A percentile compares a stretch with the other conserved stretches of the same genome.
phyloP scores from a whole-genome alignment of 768 basidiomycete genomes.

The Sistotremastrum suecicum region DNA sequence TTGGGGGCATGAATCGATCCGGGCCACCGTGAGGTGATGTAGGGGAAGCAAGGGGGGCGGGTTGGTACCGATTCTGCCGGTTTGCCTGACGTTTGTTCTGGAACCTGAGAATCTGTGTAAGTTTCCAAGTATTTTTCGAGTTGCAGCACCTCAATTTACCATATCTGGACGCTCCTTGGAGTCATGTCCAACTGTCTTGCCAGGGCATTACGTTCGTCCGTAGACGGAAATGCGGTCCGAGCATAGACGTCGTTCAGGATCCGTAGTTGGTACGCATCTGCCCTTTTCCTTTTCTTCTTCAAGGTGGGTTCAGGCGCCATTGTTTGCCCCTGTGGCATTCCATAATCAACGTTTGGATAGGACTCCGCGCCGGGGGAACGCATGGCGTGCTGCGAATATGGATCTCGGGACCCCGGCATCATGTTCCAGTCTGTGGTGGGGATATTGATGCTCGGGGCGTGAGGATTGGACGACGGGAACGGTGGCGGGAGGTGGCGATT shows the following conservation, averaged over 20 bases:
- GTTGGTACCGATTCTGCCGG: conserved; percentile 63
- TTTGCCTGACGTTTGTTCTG: conserved; percentile 79
- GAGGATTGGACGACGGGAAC: not conserved
- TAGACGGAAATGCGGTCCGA: conserved; percentile 78
- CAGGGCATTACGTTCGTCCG: conserved; percentile 67
- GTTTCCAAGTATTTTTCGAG: conserved; percentile 9
- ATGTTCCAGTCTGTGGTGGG: not conserved
- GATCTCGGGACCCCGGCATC: no score
- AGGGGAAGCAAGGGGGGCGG: conserved; percentile 20
- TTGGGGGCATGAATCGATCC: no score
- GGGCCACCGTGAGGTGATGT: conserved; percentile 4
- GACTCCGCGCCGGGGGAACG: no score
- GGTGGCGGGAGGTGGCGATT: conserved; percentile 15
- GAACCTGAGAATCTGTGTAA: conserved; percentile 38
- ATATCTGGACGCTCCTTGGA: conserved; percentile 75
- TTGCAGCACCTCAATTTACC: conserved; percentile 31
- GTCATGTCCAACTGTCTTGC: conserved; percentile 74
- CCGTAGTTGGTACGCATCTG: conserved; percentile 66
- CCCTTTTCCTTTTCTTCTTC: conserved; percentile 82
- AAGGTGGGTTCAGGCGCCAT: conserved; percentile 27
- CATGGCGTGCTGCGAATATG: no score
- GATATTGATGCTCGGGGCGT: not conserved
- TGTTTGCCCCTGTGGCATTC: not conserved
- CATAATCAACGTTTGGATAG: no score
- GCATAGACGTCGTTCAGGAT: conserved; percentile 69